These are phyloP conservation scores for Chlorella variabilis DNA, from an alignment of 163 green algal species.

Conservation along the genomic window DNA sequence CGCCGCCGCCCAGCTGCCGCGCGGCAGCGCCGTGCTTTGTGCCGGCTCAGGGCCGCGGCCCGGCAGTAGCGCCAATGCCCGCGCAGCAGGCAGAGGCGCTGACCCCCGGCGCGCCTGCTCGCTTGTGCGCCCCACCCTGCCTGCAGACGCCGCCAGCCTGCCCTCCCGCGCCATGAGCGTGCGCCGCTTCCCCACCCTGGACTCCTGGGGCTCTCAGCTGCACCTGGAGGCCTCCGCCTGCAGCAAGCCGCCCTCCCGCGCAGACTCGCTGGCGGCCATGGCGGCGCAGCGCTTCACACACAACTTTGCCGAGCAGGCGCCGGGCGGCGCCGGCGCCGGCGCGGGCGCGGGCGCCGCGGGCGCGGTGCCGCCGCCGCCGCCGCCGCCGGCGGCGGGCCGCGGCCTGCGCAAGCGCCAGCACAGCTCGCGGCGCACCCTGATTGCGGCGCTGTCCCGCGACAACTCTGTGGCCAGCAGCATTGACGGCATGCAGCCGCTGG, in stretches of 20 bases:
- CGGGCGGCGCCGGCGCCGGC: background rate
- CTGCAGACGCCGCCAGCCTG: conserved; percentile 9
- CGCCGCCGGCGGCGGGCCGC: background rate
- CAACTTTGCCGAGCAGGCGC: conserved; percentile 3
- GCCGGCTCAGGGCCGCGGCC: too few relatives aligned
- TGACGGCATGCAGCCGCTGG: conserved; percentile 23
- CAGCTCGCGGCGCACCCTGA: conserved; percentile 33
- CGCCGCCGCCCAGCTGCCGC: too few relatives aligned
- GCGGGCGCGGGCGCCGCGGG: background rate
- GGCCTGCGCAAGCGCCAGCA: conserved; percentile 45
- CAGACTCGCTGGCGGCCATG: conserved; percentile 1
- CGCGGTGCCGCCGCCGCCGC: background rate
- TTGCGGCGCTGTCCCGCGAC: conserved; percentile 35
- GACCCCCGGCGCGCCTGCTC: background rate
- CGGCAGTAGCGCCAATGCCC: too few relatives aligned
- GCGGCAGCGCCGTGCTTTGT: background rate
- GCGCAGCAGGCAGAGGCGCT: too few relatives aligned
- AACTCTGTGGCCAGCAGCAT: conserved; percentile 14
- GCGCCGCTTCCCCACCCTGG: conserved; percentile 45
- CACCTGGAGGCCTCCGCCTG: background rate
- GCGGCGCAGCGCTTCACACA: conserved; percentile 23
- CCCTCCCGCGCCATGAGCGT: conserved; percentile 32
- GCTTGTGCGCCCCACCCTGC: background rate
- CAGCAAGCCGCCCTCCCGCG: background rate
- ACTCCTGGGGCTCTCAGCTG: conserved; percentile 31